A percentile compares a stretch with the other conserved stretches of the same genome.
phyloP scores from a whole-genome alignment of 2,329 filamentous ascomycete genomes.

The Alternaria postmessia region DNA sequence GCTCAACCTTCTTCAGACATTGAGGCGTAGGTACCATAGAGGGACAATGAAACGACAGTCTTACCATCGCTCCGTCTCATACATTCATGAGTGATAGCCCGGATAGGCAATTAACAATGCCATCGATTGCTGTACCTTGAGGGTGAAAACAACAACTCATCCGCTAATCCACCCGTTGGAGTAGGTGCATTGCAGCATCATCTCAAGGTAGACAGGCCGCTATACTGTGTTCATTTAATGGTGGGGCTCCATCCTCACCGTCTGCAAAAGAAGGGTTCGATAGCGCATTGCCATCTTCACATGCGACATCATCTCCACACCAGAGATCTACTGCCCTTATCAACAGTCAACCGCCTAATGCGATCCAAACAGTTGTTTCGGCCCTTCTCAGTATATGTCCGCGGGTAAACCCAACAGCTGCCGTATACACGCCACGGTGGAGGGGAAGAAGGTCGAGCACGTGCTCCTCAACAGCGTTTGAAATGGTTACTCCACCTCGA shows the following conservation, averaged over 20 bases:
- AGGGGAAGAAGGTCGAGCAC: constrained; percentile 18
- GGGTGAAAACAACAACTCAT: neutral
- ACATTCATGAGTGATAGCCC: neutral
- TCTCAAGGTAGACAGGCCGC: neutral
- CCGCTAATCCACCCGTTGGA: neutral
- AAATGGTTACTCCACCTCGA: neutral
- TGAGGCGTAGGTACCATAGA: neutral
- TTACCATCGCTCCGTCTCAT: neutral
- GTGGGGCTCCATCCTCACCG: neutral
- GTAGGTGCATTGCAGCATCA: constrained; percentile 1
- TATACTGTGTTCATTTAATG: neutral
- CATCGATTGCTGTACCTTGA: neutral
- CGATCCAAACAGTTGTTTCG: neutral
- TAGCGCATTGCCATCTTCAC: constrained; percentile 6
- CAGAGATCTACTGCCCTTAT: neutral
- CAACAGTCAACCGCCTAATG: neutral
- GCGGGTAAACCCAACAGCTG: constrained; percentile 3
- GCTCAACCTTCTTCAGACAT: neutral
- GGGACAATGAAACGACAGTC: neutral
- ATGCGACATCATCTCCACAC: constrained; percentile 1
- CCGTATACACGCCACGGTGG: neutral
- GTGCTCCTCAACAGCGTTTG: constrained; percentile 23
- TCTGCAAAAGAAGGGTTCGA: constrained; percentile 1
- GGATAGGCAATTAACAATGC: neutral
- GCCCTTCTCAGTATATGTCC: neutral